These are phyloP conservation scores for Marasmius fiardii DNA, from an alignment of 1,284 basidiomycete genomes.

Conservation along the genomic window DNA sequence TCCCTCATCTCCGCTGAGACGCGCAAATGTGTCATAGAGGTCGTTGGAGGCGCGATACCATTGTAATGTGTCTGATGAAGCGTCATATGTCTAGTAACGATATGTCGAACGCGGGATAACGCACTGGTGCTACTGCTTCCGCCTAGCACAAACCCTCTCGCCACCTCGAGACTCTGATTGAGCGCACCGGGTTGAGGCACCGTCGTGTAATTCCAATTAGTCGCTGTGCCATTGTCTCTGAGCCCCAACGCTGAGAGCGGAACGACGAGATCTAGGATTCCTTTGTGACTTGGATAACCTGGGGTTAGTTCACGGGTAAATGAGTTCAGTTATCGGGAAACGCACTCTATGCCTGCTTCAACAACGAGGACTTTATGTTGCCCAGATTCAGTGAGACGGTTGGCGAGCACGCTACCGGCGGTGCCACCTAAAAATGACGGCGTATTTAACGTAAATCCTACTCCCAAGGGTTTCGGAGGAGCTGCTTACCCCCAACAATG, in stretches of 20 bases:
- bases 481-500: slow-evolving; percentile 1
- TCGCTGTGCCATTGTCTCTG: not conserved
- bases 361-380: slow-evolving; percentile 9
- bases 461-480: not conserved
- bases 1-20: slow-evolving; percentile 20
- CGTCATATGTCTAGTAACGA: not conserved
- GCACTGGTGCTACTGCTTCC: slow-evolving; percentile 6
- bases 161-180: not conserved
- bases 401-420: slow-evolving; percentile 12
- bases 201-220: slow-evolving; percentile 6
- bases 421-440: slow-evolving; percentile 4
- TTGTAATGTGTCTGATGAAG: slow-evolving; percentile 21
- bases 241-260: not conserved
- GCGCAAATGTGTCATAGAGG: slow-evolving; percentile 23
- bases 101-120: not conserved
- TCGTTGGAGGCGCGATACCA: slow-evolving; percentile 26
- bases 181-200: slow-evolving; percentile 3
- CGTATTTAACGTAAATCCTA: not conserved
- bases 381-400: slow-evolving; percentile 9
- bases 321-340: not conserved
- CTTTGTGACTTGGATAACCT: not conserved
- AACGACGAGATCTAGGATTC: slow-evolving; percentile 1
- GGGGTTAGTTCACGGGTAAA: not conserved
- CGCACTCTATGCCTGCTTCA: slow-evolving; percentile 10
- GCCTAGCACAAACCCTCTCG: slow-evolving; percentile 4